Conservation (phyloP, 1,139 yeast genomes). For the Candida tropicalis region DNA sequence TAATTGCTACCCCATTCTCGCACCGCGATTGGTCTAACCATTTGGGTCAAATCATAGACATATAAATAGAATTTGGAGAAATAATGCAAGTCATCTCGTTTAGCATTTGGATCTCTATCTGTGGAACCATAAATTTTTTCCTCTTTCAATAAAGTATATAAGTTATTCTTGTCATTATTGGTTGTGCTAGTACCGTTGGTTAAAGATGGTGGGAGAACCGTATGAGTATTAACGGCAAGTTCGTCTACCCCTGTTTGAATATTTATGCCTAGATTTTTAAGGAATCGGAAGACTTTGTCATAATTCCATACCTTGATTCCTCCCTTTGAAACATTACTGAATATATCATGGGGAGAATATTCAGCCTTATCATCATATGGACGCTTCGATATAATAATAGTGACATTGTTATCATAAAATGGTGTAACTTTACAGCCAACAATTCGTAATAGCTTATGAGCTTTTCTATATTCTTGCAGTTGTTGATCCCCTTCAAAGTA, state of each 20-base stretch:
- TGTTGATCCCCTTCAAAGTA: constrained; percentile 75
- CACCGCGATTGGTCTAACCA: constrained; percentile 77
- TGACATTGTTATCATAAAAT: constrained; percentile 77
- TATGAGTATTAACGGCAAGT: constrained; percentile 13
- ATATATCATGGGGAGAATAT: constrained; percentile 60
- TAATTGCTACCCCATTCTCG: constrained; percentile 72
- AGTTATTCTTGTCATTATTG: constrained; percentile 25
- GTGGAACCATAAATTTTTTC: constrained; percentile 86
- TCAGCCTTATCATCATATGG: constrained; percentile 22
- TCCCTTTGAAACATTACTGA: constrained; percentile 60
- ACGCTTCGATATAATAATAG: constrained; percentile 78
- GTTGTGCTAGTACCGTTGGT: constrained; percentile 3
- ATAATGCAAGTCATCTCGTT: constrained; percentile 81
- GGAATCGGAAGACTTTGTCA: constrained; percentile 81
- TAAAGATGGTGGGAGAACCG: constrained; percentile 13
- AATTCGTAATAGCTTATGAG: constrained; percentile 53
- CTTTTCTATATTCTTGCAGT: constrained; percentile 54
- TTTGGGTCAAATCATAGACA: constrained; percentile 79
- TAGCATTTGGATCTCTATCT: constrained; percentile 86
- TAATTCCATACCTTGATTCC: constrained; percentile 85
- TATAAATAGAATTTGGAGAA: constrained; percentile 69
- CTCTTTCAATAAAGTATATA: constrained; percentile 73
- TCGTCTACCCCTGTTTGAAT: constrained; percentile 22
- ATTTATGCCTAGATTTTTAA: constrained; percentile 65
- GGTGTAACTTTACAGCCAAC: constrained; percentile 71